These are phyloP conservation scores for Gossypium lobatum DNA, from an alignment of 441 rosid genomes.

Conservation along the genomic window DNA sequence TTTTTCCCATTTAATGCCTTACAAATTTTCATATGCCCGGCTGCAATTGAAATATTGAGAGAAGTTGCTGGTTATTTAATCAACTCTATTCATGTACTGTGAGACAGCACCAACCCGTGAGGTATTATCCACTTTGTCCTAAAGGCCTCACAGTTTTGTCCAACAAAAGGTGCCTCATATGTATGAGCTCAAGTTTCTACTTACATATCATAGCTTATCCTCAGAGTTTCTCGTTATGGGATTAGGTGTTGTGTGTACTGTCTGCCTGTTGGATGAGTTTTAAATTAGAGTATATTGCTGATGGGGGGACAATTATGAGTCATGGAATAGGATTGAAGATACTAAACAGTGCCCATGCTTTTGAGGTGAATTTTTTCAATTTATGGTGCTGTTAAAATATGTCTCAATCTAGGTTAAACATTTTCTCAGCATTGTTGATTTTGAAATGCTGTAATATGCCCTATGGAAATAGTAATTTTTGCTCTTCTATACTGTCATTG, in stretches of 20 bases:
- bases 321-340: not conserved
- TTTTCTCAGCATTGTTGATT: not conserved
- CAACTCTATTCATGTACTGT: not conserved
- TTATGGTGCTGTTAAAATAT: not conserved
- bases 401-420: not conserved
- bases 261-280: not conserved
- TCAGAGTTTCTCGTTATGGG: too few relatives aligned
- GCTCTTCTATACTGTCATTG: conserved; percentile 11
- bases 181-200: too few relatives aligned
- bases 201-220: too few relatives aligned
- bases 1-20: not conserved
- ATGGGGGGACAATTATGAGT: not conserved
- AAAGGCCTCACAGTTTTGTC: too few relatives aligned
- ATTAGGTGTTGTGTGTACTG: too few relatives aligned
- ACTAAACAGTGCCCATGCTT: not conserved
- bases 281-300: not conserved
- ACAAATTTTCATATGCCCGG: not conserved
- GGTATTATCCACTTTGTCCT: too few relatives aligned
- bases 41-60: not conserved
- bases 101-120: too few relatives aligned
- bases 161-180: too few relatives aligned
- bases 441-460: conserved; percentile 1
- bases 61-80: not conserved
- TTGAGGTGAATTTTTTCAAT: not conserved
- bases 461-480: not conserved